Percentiles rank a stretch among this genome's conserved stretches.
Evolutionary conservation across 208 protist species (phyloP).

Genomic region (Phytomonas sp.): DNA sequence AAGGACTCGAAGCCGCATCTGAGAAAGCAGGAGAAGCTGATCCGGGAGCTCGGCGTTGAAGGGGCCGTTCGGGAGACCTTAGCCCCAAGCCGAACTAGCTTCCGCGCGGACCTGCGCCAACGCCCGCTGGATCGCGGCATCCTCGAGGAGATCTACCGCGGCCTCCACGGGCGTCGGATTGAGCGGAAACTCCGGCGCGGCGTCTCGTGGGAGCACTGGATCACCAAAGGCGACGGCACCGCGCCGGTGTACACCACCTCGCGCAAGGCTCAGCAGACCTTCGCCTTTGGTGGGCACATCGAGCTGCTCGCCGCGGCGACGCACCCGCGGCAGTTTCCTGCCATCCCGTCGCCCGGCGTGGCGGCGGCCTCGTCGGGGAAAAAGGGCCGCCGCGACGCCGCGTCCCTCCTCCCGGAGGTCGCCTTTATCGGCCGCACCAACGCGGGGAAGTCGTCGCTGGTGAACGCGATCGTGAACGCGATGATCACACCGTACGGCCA

Average conservation of each 20-base stretch:
- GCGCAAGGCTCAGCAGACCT: conserved; percentile 74
- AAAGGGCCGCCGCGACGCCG: not conserved
- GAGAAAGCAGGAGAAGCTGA: conserved; percentile 56
- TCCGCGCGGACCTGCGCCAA: conserved; percentile 57
- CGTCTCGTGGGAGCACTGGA: conserved; percentile 87
- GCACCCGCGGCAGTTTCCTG: conserved; percentile 63
- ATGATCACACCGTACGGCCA: conserved; percentile 76
- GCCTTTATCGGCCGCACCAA: conserved; percentile 83
- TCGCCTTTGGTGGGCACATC: conserved; percentile 76
- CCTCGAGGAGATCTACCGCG: conserved; percentile 86
- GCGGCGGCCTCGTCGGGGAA: not conserved
- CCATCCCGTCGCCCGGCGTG: conserved; percentile 12
- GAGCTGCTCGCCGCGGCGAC: conserved; percentile 33
- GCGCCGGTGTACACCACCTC: conserved; percentile 78
- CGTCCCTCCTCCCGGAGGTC: conserved; percentile 57
- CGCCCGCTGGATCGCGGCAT: conserved; percentile 79
- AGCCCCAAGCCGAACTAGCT: conserved; percentile 44
- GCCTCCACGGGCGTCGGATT: conserved; percentile 72
- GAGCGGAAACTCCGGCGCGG: conserved; percentile 78
- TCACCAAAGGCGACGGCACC: conserved; percentile 85
- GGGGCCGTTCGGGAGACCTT: conserved; percentile 73
- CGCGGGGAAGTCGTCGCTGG: conserved; percentile 78
- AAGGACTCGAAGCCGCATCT: conserved; percentile 66
- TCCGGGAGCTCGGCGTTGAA: conserved; percentile 64
- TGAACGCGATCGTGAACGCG: conserved; percentile 85